A percentile compares a stretch with the other conserved stretches of the same genome.
Conservation (phyloP, 176 grass and related monocot genomes). For the Lolium rigidum region DNA sequence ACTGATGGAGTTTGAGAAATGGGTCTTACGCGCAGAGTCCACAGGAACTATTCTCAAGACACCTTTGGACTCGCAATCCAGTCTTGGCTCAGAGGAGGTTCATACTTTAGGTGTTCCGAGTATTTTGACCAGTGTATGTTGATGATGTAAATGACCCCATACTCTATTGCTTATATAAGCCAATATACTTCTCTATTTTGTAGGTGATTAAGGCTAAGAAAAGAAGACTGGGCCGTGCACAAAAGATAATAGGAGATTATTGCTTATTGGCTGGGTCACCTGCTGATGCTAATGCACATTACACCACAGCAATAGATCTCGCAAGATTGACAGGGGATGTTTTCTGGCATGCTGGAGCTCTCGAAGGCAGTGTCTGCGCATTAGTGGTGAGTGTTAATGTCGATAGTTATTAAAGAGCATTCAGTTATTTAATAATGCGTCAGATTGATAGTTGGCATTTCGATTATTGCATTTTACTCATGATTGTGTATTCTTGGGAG, state of each 20-base stretch:
- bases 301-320: constrained; percentile 95
- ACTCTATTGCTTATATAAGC: constrained; percentile 51
- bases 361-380: constrained; percentile 96
- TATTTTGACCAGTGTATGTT: constrained; percentile 62
- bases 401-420: not conserved
- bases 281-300: constrained; percentile 96
- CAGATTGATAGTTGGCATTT: constrained; percentile 15
- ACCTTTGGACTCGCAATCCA: constrained; percentile 98
- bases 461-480: not conserved
- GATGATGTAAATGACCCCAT: constrained; percentile 28
- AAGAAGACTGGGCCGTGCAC: constrained; percentile 88
- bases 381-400: constrained; percentile 65
- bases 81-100: constrained; percentile 99
- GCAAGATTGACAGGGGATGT: constrained; percentile 97
- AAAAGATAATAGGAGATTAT: constrained; percentile 98
- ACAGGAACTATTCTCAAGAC: constrained; percentile 98
- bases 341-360: constrained; percentile 98
- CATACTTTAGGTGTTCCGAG: constrained; percentile 89
- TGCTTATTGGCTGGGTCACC: constrained; percentile 96
- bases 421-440: not conserved
- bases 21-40: constrained; percentile 95
- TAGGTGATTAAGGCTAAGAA: constrained; percentile 99
- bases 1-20: constrained; percentile 99
- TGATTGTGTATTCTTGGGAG: not conserved
- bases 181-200: constrained; percentile 40